Conservation (phyloP, 768 basidiomycete genomes). For the Naganishia vishniacii region DNA sequence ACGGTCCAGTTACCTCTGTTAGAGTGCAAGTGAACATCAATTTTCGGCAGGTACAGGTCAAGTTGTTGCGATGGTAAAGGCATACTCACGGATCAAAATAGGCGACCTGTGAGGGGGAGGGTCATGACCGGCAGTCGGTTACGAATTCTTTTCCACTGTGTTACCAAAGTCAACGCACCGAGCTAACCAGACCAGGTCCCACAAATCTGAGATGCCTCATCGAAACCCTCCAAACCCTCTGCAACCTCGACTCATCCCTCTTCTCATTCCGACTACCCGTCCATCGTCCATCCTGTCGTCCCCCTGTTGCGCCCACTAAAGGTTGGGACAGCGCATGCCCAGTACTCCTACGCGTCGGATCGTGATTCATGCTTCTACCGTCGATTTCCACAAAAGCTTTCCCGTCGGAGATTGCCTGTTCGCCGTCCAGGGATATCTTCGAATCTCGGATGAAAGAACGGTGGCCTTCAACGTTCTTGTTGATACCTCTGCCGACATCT, state of each 20-base stretch:
- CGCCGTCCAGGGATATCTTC: too few species aligned
- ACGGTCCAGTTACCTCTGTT: slow-evolving; percentile 83
- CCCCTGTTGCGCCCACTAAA: too few species aligned
- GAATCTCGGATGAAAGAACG: too few species aligned
- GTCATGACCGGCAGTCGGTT: background rate
- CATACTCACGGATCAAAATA: slow-evolving; percentile 66
- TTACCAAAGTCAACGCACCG: slow-evolving; percentile 51
- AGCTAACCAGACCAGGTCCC: slow-evolving; percentile 78
- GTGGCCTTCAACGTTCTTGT: too few species aligned
- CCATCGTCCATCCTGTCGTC: background rate
- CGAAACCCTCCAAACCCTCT: slow-evolving; percentile 10
- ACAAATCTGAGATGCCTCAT: slow-evolving; percentile 49
- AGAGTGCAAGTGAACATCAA: too few species aligned
- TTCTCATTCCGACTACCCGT: background rate
- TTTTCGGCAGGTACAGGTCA: background rate
- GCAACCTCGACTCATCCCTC: slow-evolving; percentile 5
- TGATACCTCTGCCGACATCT: background rate
- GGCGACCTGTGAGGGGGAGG: background rate
- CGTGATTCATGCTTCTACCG: background rate
- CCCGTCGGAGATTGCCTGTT: too few species aligned
- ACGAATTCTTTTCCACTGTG: too few species aligned
- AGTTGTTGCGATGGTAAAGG: background rate
- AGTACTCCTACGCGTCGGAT: background rate
- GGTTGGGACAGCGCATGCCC: background rate
- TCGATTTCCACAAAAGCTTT: background rate